phyloP scores from a whole-genome alignment of 768 basidiomycete species.

The Lentinula raphanica region DNA sequence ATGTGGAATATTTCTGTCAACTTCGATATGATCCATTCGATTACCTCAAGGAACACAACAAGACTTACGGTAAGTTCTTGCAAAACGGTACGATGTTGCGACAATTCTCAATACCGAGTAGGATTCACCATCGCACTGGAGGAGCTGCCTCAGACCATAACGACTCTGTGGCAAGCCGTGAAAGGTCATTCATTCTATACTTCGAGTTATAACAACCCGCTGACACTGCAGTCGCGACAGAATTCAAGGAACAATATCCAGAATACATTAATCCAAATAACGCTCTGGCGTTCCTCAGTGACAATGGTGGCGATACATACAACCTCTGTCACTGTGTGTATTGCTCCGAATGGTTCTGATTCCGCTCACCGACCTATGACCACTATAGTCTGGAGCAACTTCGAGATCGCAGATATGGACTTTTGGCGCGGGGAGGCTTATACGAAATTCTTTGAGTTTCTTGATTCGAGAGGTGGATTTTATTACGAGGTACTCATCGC shows the following conservation, averaged over 20 bases:
- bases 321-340: slow-evolving; percentile 50
- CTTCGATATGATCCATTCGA: slow-evolving; percentile 68
- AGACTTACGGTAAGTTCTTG: slow-evolving; percentile 34
- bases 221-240: slow-evolving; percentile 26
- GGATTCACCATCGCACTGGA: slow-evolving; percentile 56
- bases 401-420: slow-evolving; percentile 63
- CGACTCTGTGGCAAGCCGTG: slow-evolving; percentile 53
- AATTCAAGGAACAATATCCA: slow-evolving; percentile 47
- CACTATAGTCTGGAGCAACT: slow-evolving; percentile 51
- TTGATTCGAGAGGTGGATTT: slow-evolving; percentile 62
- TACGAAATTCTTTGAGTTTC: slow-evolving; percentile 56
- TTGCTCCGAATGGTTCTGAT: not conserved
- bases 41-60: slow-evolving; percentile 65
- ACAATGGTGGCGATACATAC: slow-evolving; percentile 42
- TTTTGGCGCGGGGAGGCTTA: slow-evolving; percentile 67
- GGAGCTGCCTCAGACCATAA: slow-evolving; percentile 56
- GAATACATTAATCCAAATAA: slow-evolving; percentile 44
- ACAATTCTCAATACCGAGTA: slow-evolving; percentile 12
- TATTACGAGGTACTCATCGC: slow-evolving; percentile 67
- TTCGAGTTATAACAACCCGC: not conserved
- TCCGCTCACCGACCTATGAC: not conserved
- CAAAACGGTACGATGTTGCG: not conserved
- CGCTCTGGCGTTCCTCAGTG: slow-evolving; percentile 50
- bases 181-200: slow-evolving; percentile 24
- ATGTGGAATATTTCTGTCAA: slow-evolving; percentile 56